A percentile compares a stretch with the other conserved stretches of the same genome.
Conservation (phyloP, 1,284 basidiomycete species). For the Cutaneotrichosporon spelunceum region DNA sequence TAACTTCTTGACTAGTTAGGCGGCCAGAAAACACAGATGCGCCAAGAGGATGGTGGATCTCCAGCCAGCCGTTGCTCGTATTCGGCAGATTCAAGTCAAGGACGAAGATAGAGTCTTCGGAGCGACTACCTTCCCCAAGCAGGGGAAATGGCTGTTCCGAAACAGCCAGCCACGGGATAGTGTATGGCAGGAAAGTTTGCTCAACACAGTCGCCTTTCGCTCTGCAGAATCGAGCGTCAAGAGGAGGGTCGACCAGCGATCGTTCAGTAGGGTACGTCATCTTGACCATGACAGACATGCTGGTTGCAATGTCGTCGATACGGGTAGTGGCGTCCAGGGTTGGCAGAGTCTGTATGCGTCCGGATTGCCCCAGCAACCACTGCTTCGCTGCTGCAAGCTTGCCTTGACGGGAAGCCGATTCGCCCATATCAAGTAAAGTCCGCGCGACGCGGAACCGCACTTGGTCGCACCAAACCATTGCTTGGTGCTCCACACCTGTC, state of each 20-base stretch:
- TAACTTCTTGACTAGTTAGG: neutral
- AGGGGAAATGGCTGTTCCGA: constrained; percentile 34
- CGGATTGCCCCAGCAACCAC: constrained; percentile 15
- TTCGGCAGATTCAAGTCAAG: constrained; percentile 13
- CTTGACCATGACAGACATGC: constrained; percentile 28
- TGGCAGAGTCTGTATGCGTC: neutral
- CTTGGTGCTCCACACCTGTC: constrained; percentile 92
- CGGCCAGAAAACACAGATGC: neutral
- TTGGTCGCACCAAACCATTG: constrained; percentile 99
- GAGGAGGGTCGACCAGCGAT: neutral
- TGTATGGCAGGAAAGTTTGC: neutral
- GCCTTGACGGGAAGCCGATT: neutral
- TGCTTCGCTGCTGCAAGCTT: constrained; percentile 20
- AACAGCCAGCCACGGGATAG: constrained; percentile 24
- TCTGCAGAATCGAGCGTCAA: constrained; percentile 14
- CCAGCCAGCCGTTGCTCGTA: neutral
- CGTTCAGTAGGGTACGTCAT: neutral
- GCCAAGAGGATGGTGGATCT: neutral
- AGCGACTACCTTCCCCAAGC: constrained; percentile 38
- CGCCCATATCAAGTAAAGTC: constrained; percentile 66
- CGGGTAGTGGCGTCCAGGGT: too few species aligned
- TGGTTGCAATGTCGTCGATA: neutral
- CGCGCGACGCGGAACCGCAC: constrained; percentile 83
- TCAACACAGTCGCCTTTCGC: constrained; percentile 2
- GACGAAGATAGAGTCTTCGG: constrained; percentile 29